These are phyloP conservation scores for Psidium guajava DNA, from an alignment of 345 rosid genomes.

Conservation along the genomic window DNA sequence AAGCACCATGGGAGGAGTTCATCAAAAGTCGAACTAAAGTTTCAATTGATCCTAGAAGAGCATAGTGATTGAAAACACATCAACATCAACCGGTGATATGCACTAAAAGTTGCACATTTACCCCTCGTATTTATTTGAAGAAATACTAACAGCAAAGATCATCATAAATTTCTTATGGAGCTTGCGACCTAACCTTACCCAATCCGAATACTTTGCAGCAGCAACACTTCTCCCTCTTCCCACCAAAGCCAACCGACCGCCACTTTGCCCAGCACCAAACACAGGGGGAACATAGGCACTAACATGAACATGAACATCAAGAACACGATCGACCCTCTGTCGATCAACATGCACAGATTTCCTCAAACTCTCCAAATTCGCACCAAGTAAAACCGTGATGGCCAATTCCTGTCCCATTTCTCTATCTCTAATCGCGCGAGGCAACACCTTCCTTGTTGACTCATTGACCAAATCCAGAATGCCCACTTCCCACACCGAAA, in stretches of 20 bases:
- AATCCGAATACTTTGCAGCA: slow-evolving; percentile 69
- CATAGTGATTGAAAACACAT: background rate
- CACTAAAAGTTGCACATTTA: background rate
- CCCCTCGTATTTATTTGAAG: background rate
- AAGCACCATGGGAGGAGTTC: background rate
- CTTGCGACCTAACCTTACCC: slow-evolving; percentile 59
- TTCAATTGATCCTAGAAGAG: background rate
- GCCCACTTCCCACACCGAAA: slow-evolving; percentile 23
- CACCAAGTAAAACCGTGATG: slow-evolving; percentile 60
- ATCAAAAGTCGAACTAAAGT: background rate
- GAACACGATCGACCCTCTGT: slow-evolving; percentile 10
- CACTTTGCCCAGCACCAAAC: slow-evolving; percentile 39
- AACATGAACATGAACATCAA: slow-evolving; percentile 58
- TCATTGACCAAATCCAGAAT: slow-evolving; percentile 30
- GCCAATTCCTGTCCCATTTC: slow-evolving; percentile 49
- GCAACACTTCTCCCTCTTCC: slow-evolving; percentile 63
- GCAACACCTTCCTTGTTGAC: slow-evolving; percentile 29
- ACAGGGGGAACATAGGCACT: slow-evolving; percentile 38
- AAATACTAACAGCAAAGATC: background rate
- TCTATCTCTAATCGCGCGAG: slow-evolving; percentile 27
- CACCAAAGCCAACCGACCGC: slow-evolving; percentile 70
- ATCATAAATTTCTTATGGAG: background rate
- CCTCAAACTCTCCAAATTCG: slow-evolving; percentile 29
- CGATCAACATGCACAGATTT: slow-evolving; percentile 4
- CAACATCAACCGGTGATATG: background rate